Percentiles rank a stretch among this genome's conserved stretches.
Conservation (phyloP, 1,284 basidiomycete genomes). For the Fistulinella cinereoalba region DNA sequence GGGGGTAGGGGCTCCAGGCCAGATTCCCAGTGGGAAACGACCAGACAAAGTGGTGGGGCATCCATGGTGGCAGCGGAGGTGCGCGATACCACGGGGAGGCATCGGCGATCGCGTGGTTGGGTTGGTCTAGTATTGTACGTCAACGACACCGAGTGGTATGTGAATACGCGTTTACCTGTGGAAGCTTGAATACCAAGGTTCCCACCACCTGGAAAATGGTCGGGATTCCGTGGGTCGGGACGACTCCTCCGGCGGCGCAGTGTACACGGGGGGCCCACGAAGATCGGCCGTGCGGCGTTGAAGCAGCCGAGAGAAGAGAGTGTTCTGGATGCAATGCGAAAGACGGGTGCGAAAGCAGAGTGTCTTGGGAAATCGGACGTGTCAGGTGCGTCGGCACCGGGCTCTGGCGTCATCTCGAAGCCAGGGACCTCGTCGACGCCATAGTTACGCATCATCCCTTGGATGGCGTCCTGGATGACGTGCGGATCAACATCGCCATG, state of each 20-base stretch:
- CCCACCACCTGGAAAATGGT: constrained; percentile 16
- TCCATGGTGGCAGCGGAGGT: constrained; percentile 11
- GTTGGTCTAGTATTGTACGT: constrained; percentile 12
- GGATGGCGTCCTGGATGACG: constrained; percentile 19
- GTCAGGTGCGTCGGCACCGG: constrained; percentile 6
- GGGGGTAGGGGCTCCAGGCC: constrained; percentile 34
- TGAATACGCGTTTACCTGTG: constrained; percentile 15
- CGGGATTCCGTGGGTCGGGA: constrained; percentile 5
- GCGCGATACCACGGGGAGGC: constrained; percentile 4
- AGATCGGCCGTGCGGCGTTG: constrained; percentile 11
- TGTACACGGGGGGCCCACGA: constrained; percentile 10
- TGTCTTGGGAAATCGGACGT: constrained; percentile 15
- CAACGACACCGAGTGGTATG: not conserved
- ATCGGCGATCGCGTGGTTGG: not conserved
- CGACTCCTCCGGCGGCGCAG: constrained; percentile 7
- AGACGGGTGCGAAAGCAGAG: constrained; percentile 22
- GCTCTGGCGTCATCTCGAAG: constrained; percentile 9
- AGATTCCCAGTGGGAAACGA: constrained; percentile 22
- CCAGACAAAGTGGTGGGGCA: constrained; percentile 25
- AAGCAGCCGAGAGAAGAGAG: constrained; percentile 2
- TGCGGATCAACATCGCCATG: constrained; percentile 11
- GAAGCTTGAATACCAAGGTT: constrained; percentile 20
- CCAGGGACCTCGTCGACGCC: constrained; percentile 20
- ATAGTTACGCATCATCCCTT: constrained; percentile 26
- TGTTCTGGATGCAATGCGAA: constrained; percentile 1